Conservation (phyloP, 2,329 filamentous ascomycete species). For the Hypoxylon sp. region DNA sequence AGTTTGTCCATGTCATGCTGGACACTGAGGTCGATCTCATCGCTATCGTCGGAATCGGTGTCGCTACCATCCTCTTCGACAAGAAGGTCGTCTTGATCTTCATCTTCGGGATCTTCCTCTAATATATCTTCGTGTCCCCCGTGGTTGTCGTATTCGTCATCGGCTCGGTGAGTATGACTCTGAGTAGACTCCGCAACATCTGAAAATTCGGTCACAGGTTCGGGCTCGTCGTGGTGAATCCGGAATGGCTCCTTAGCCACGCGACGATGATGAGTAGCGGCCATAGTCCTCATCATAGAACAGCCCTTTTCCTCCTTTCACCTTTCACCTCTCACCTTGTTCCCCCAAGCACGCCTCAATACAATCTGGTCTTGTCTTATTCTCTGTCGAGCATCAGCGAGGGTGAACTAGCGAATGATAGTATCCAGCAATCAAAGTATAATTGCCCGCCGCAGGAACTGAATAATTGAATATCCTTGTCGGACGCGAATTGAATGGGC, state of each 20-base stretch:
- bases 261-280: slow-evolving; percentile 50
- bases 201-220: slow-evolving; percentile 49
- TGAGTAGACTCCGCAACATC: slow-evolving; percentile 51
- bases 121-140: slow-evolving; percentile 51
- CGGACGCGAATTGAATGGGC: neutral
- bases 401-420: neutral
- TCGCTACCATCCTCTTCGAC: slow-evolving; percentile 59
- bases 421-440: neutral
- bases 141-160: slow-evolving; percentile 54
- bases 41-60: slow-evolving; percentile 60
- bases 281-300: slow-evolving; percentile 28
- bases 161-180: slow-evolving; percentile 50
- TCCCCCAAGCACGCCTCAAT: slow-evolving; percentile 12
- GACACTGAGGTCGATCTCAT: slow-evolving; percentile 76
- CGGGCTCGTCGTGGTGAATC: slow-evolving; percentile 55
- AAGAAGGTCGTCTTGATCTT: slow-evolving; percentile 56
- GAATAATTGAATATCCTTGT: neutral
- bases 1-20: slow-evolving; percentile 90
- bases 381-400: slow-evolving; percentile 14
- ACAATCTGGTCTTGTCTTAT: neutral
- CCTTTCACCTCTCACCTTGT: neutral
- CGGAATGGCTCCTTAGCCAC: slow-evolving; percentile 55
- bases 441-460: neutral
- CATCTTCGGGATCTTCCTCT: slow-evolving; percentile 53
- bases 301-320: slow-evolving; percentile 1